Conservation (phyloP, 306 rosid genomes). For the Corylus heterophylla region DNA sequence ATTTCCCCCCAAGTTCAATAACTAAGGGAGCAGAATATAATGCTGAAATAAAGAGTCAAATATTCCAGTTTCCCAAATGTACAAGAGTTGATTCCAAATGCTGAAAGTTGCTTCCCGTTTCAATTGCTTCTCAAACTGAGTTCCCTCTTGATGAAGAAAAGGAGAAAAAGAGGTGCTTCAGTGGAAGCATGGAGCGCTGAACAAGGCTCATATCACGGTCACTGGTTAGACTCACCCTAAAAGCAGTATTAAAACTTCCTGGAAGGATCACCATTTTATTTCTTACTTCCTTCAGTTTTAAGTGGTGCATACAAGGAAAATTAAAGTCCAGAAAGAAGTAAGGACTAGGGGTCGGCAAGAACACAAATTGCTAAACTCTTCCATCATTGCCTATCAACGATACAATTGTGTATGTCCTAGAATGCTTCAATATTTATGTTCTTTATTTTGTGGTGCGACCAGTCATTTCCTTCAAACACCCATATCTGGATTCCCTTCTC, state of each 20-base stretch:
- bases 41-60: constrained; percentile 4
- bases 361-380: background rate
- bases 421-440: background rate
- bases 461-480: background rate
- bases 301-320: background rate
- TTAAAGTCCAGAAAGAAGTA: background rate
- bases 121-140: background rate
- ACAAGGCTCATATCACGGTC: background rate
- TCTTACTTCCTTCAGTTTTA: background rate
- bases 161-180: background rate
- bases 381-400: background rate
- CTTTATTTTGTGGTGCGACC: background rate
- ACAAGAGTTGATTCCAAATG: background rate
- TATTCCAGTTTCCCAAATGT: background rate
- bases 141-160: constrained; percentile 1
- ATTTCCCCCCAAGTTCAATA: constrained; percentile 13
- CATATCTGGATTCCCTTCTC: background rate
- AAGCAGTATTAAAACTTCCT: background rate
- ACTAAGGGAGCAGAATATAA: background rate
- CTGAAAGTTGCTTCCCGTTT: background rate
- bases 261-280: background rate
- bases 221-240: background rate
- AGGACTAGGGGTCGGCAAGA: background rate
- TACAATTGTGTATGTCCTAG: background rate
- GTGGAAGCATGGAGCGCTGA: background rate